Evolutionary conservation across 225 moss, liverwort and hornwort genomes (phyloP).

Genomic region (Bryoerythrophyllum caledonicum): DNA sequence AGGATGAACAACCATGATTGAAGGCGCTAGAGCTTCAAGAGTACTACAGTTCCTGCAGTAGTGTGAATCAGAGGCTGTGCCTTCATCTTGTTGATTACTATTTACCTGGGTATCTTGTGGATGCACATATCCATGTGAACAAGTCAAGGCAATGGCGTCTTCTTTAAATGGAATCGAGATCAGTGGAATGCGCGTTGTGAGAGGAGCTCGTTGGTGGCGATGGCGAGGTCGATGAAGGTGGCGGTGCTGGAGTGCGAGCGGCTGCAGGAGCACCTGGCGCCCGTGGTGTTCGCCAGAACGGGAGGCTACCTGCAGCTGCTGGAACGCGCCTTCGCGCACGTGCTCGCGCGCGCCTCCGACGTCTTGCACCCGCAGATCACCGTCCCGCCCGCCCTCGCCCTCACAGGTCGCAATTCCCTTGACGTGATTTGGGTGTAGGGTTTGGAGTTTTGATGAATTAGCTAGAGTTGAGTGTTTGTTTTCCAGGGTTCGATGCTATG

Average conservation of each 20-base stretch:
- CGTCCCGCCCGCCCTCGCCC: slow-evolving; percentile 47
- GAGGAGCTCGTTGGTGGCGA: background rate
- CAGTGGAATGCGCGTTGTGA: background rate
- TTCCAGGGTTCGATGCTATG: too few species aligned
- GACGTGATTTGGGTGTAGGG: too few species aligned
- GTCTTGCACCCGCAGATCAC: slow-evolving; percentile 58
- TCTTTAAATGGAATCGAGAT: background rate
- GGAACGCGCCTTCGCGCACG: slow-evolving; percentile 60
- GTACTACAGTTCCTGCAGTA: too few species aligned
- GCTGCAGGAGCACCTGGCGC: slow-evolving; percentile 70
- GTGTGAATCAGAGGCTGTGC: too few species aligned
- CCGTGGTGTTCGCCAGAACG: slow-evolving; percentile 52
- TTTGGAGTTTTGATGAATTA: too few species aligned
- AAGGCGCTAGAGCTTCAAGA: too few species aligned
- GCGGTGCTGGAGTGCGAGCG: slow-evolving; percentile 83
- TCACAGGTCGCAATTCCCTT: slow-evolving; percentile 40
- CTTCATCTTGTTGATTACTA: too few species aligned
- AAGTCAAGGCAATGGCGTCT: too few species aligned
- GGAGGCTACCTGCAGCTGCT: slow-evolving; percentile 76
- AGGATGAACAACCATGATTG: too few species aligned
- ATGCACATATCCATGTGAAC: too few species aligned
- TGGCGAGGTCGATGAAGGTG: slow-evolving; percentile 42
- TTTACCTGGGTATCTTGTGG: too few species aligned
- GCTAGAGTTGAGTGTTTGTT: too few species aligned
- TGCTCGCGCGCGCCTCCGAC: slow-evolving; percentile 30